A percentile compares a stretch with the other conserved stretches of the same genome.
Conservation (phyloP, 305 asterid genomes). For the Fraxinus albicans region DNA sequence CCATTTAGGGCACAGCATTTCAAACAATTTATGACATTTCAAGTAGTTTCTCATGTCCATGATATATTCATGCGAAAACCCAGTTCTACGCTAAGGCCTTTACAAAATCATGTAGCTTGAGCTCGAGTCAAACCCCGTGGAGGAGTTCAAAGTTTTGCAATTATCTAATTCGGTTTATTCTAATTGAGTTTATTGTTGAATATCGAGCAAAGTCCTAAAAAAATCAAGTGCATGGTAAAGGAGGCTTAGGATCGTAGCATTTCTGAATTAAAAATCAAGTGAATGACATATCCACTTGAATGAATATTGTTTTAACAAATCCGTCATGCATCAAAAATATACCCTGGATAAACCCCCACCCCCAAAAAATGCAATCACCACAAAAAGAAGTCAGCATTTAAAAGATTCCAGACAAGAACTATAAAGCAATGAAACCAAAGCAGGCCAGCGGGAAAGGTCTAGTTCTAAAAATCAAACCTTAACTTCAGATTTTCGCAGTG, state of each 20-base stretch:
- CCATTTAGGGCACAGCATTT: not conserved
- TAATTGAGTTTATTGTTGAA: not conserved
- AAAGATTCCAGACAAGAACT: not conserved
- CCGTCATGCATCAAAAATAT: not conserved
- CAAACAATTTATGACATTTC: not conserved
- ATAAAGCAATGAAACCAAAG: conserved; percentile 10
- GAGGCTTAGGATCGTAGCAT: not conserved
- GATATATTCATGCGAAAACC: not conserved
- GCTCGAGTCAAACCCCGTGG: not conserved
- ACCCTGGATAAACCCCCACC: not conserved
- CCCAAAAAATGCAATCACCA: not conserved
- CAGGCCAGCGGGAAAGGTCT: conserved; percentile 19
- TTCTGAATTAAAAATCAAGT: not conserved
- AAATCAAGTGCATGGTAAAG: not conserved
- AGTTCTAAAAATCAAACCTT: conserved; percentile 55
- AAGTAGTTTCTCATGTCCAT: not conserved
- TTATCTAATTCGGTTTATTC: not conserved
- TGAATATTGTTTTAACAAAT: not conserved
- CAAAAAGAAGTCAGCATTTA: not conserved
- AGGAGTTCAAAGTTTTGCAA: not conserved
- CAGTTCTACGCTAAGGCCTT: not conserved
- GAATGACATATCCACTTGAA: not conserved
- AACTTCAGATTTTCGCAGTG: conserved; percentile 91
- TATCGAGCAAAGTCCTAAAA: not conserved
- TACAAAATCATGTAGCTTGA: not conserved